phyloP scores from a whole-genome alignment of 768 basidiomycete species.

The Amanita phalloides region DNA sequence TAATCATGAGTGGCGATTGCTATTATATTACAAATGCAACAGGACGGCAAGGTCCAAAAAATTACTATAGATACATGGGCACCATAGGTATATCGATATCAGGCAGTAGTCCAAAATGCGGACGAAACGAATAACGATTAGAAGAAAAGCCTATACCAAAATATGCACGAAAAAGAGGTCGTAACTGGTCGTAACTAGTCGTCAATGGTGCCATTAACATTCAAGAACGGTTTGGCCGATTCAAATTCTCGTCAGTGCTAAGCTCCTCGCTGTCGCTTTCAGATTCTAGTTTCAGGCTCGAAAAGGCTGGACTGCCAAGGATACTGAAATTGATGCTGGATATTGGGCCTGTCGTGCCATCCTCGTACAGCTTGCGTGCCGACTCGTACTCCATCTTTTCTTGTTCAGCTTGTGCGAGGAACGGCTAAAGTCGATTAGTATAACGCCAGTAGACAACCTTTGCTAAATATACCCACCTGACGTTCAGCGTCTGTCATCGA shows the following conservation, averaged over 20 bases:
- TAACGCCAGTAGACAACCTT: conserved; percentile 5
- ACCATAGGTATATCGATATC: conserved; percentile 4
- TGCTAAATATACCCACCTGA: conserved; percentile 43
- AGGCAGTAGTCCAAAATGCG: conserved; percentile 1
- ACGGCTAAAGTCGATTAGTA: conserved; percentile 47
- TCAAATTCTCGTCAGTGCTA: conserved; percentile 35
- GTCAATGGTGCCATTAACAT: conserved; percentile 9
- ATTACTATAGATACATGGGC: conserved; percentile 4
- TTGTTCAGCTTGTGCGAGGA: conserved; percentile 86
- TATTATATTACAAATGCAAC: conserved; percentile 4
- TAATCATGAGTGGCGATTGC: conserved; percentile 3
- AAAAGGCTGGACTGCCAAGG: conserved; percentile 54
- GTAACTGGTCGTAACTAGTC: conserved; percentile 12
- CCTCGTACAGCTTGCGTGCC: conserved; percentile 79
- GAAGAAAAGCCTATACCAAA: neutral
- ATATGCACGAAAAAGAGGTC: conserved; percentile 16
- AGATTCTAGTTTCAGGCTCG: conserved; percentile 49
- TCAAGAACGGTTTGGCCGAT: conserved; percentile 25
- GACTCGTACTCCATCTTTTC: conserved; percentile 93
- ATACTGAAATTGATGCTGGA: conserved; percentile 80
- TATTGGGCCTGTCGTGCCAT: conserved; percentile 57
- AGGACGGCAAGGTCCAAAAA: neutral
- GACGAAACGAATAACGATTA: neutral
- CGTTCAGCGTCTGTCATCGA: conserved; percentile 90
- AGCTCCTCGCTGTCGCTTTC: conserved; percentile 70